Evolutionary conservation across 1,139 yeast genomes (phyloP).

Genomic region (Meyerozyma smithsonii): DNA sequence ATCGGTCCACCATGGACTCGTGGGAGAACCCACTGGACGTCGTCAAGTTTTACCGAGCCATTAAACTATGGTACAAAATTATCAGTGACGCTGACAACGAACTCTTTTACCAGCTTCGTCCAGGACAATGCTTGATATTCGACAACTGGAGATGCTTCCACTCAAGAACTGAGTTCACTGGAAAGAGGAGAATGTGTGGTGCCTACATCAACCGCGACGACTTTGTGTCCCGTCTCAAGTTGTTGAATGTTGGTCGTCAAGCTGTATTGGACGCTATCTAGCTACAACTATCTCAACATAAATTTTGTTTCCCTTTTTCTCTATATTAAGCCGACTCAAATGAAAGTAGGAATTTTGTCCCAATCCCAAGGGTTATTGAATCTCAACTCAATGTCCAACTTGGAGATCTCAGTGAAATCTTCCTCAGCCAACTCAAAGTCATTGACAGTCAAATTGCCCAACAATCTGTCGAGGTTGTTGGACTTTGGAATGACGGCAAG

Average conservation of each 20-base stretch:
- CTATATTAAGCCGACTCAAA: constrained; percentile 10
- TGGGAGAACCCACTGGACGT: constrained; percentile 54
- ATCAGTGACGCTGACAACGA: constrained; percentile 51
- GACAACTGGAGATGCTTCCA: constrained; percentile 79
- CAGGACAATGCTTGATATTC: constrained; percentile 67
- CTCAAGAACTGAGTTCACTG: constrained; percentile 66
- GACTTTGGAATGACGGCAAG: constrained; percentile 75
- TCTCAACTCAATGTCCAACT: constrained; percentile 64
- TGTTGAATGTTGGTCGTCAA: constrained; percentile 50
- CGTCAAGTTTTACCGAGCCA: constrained; percentile 55
- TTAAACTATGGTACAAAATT: constrained; percentile 53
- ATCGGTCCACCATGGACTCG: constrained; percentile 60
- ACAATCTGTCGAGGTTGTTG: constrained; percentile 55
- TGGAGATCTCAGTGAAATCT: constrained; percentile 49
- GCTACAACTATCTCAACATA: background rate
- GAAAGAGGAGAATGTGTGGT: constrained; percentile 72
- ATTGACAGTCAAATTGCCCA: constrained; percentile 52
- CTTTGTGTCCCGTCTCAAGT: constrained; percentile 51
- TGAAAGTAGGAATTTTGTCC: constrained; percentile 54
- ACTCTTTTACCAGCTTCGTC: constrained; percentile 52
- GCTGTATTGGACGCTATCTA: constrained; percentile 39
- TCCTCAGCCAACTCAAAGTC: constrained; percentile 50
- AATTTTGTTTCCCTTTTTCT: background rate
- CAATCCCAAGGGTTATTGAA: constrained; percentile 86
- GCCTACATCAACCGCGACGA: constrained; percentile 72